Evolutionary conservation across 345 rosid species (phyloP).

Genomic region (Brassica rapa): DNA sequence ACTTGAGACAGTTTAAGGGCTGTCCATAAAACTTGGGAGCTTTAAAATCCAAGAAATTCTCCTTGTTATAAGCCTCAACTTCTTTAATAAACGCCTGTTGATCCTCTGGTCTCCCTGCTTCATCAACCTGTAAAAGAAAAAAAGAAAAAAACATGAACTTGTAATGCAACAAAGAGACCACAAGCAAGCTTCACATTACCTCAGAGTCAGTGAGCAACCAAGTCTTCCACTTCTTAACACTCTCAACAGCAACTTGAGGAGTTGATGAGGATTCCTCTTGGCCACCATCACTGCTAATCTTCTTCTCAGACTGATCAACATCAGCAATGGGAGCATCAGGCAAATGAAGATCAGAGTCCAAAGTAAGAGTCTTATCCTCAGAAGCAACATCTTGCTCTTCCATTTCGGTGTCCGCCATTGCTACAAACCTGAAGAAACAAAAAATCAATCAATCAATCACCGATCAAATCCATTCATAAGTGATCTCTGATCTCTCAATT

Average conservation of each 20-base stretch:
- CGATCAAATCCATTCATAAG: background rate
- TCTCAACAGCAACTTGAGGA: constrained; percentile 43
- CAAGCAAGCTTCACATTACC: constrained; percentile 32
- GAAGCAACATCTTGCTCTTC: constrained; percentile 44
- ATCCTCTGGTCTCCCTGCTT: constrained; percentile 68
- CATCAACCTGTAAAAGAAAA: constrained; percentile 55
- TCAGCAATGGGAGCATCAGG: background rate
- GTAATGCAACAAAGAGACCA: constrained; percentile 6
- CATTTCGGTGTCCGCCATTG: constrained; percentile 65
- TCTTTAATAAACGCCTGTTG: constrained; percentile 75
- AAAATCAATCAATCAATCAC: background rate
- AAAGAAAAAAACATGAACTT: background rate
- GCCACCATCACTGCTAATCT: constrained; percentile 13
- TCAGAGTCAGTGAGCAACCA: constrained; percentile 63
- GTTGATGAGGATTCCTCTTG: constrained; percentile 34
- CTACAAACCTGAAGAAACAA: background rate
- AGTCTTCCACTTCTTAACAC: constrained; percentile 53
- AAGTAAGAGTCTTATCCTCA: constrained; percentile 46
- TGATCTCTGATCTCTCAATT: background rate
- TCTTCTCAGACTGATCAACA: constrained; percentile 29
- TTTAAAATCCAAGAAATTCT: constrained; percentile 67
- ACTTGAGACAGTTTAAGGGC: constrained; percentile 88
- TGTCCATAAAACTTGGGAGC: constrained; percentile 94
- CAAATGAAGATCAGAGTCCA: constrained; percentile 49
- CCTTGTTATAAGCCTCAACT: constrained; percentile 68